Percentiles rank a stretch among this genome's conserved stretches.
Evolutionary conservation across 306 rosid species (phyloP).

Genomic region (Betula pendula): DNA sequence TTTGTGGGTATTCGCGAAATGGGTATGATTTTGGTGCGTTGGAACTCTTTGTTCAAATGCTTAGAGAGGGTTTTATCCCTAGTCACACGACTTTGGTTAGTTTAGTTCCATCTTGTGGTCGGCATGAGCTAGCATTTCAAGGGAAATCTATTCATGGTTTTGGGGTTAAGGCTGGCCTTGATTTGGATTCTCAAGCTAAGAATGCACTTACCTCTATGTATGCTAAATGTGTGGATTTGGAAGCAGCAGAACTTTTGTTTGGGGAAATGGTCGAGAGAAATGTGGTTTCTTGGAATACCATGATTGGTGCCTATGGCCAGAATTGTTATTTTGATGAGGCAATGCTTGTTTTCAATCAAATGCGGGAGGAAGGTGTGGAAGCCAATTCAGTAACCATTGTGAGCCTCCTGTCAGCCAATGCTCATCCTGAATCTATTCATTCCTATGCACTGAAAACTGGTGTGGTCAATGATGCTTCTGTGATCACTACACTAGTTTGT

Average conservation of each 20-base stretch:
- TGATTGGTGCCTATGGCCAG: constrained; percentile 72
- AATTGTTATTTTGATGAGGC: constrained; percentile 56
- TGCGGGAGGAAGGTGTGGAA: constrained; percentile 48
- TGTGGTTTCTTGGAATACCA: constrained; percentile 81
- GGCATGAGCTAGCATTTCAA: constrained; percentile 34
- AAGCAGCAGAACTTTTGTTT: constrained; percentile 54
- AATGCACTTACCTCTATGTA: constrained; percentile 72
- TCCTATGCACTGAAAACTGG: constrained; percentile 60
- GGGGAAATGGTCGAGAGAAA: constrained; percentile 51
- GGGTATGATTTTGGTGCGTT: constrained; percentile 38
- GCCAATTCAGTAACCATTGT: constrained; percentile 62
- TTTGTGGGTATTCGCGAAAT: constrained; percentile 59
- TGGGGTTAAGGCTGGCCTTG: constrained; percentile 48
- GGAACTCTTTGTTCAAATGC: constrained; percentile 41
- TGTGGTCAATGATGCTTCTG: constrained; percentile 44
- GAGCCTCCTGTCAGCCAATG: constrained; percentile 67
- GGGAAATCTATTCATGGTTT: constrained; percentile 56
- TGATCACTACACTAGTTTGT: constrained; percentile 66
- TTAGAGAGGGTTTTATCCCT: constrained; percentile 45
- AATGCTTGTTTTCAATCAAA: constrained; percentile 50
- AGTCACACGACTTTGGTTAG: constrained; percentile 45
- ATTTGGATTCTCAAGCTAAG: constrained; percentile 41
- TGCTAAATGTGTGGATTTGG: constrained; percentile 64
- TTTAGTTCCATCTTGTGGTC: constrained; percentile 50
- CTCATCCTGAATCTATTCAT: constrained; percentile 49